These are phyloP conservation scores for Maudiozyma humilis DNA, from an alignment of 1,139 yeast genomes.

Conservation along the genomic window DNA sequence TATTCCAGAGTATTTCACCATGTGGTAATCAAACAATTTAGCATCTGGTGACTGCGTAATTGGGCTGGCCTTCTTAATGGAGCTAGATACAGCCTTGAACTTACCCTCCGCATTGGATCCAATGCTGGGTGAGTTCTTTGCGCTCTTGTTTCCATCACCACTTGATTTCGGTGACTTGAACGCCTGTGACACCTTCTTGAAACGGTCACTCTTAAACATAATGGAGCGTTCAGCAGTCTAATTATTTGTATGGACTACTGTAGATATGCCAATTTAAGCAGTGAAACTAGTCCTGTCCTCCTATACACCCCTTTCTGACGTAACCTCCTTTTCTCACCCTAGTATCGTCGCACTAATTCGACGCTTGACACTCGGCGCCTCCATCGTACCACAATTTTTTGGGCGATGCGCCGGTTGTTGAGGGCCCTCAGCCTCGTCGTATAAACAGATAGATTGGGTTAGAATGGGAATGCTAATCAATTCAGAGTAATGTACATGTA, in stretches of 20 bases:
- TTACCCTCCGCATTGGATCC: conserved; percentile 1
- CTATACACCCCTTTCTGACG: no score
- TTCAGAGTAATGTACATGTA: not conserved
- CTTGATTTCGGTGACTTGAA: conserved; percentile 33
- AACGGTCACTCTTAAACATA: conserved; percentile 45
- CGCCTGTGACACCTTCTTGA: conserved; percentile 47
- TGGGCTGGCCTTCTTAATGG: conserved; percentile 7
- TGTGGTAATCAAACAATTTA: conserved; percentile 8
- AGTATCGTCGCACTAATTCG: not conserved
- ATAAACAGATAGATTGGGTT: no score
- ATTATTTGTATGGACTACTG: no score
- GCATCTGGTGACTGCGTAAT: conserved; percentile 7
- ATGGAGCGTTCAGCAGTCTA: no score
- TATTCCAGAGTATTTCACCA: conserved; percentile 35
- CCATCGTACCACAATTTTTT: not conserved
- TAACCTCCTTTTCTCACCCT: conserved; percentile 8
- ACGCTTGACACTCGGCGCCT: not conserved
- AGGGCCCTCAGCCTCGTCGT: no score
- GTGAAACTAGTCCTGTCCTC: no score
- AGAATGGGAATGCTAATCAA: no score
- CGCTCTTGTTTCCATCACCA: conserved; percentile 14
- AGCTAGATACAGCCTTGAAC: conserved; percentile 9
- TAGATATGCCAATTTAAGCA: no score
- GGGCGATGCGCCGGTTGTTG: no score
- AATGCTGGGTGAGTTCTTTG: not conserved